phyloP scores from a whole-genome alignment of 352 stramenopile genomes.

The Globisporangium cederbergense region DNA sequence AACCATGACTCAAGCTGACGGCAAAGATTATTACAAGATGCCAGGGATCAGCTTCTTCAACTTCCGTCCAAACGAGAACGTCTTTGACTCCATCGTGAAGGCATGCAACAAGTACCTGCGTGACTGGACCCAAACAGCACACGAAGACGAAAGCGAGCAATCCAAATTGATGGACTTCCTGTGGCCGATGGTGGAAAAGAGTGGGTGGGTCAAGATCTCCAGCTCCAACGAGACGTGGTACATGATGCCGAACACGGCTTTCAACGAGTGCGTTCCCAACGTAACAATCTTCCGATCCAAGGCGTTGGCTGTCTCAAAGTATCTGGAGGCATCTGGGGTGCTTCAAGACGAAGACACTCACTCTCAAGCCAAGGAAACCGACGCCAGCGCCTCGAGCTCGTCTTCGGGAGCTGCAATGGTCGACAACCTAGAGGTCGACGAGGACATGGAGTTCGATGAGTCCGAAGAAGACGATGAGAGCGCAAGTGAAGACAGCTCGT shows the following conservation, averaged over 20 bases:
- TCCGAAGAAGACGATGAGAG: not conserved
- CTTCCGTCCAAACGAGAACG: slow-evolving; percentile 64
- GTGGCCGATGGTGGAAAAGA: slow-evolving; percentile 49
- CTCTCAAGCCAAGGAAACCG: not conserved
- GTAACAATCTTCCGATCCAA: slow-evolving; percentile 75
- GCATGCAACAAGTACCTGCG: slow-evolving; percentile 50
- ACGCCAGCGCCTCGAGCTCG: not conserved
- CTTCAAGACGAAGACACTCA: slow-evolving; percentile 3
- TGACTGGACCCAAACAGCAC: slow-evolving; percentile 29
- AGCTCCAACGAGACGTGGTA: slow-evolving; percentile 53
- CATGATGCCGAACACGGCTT: slow-evolving; percentile 59
- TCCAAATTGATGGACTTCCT: slow-evolving; percentile 42
- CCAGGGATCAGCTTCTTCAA: slow-evolving; percentile 65
- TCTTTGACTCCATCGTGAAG: slow-evolving; percentile 72
- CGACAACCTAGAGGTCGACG: slow-evolving; percentile 12
- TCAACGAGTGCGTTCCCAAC: slow-evolving; percentile 68
- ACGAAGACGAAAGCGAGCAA: slow-evolving; percentile 19
- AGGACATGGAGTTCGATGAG: slow-evolving; percentile 25
- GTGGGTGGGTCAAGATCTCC: slow-evolving; percentile 59
- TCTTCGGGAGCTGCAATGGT: not conserved
- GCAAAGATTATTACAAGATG: slow-evolving; percentile 63
- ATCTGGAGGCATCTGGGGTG: slow-evolving; percentile 33
- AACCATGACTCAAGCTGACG: slow-evolving; percentile 48
- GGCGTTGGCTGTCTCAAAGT: slow-evolving; percentile 53
- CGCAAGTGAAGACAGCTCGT: slow-evolving; percentile 5